A percentile compares a stretch with the other conserved stretches of the same genome.
Conservation (phyloP, 768 basidiomycete species). For the Aureoboletus auriporus region DNA sequence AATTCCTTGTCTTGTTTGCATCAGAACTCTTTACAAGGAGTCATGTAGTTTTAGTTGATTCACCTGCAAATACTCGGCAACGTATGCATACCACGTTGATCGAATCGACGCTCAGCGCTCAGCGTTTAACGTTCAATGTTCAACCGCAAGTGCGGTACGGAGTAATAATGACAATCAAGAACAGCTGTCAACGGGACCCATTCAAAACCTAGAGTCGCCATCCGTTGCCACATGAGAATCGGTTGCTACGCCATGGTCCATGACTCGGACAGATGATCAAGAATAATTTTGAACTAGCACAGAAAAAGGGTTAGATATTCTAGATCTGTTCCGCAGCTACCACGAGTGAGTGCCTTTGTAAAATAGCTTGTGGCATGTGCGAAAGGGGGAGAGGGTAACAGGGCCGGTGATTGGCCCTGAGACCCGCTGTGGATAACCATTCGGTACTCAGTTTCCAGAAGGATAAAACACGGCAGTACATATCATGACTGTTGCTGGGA, state of each 20-base stretch:
- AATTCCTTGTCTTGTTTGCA: background rate
- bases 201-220: background rate
- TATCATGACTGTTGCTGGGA: background rate
- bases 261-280: background rate
- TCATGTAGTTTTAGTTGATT: background rate
- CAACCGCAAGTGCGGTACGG: background rate
- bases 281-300: background rate
- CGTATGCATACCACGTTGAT: too few species aligned
- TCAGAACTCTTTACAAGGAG: background rate
- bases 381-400: conserved; percentile 4
- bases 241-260: background rate
- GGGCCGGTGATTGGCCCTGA: background rate
- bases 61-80: background rate
- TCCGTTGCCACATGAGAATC: background rate
- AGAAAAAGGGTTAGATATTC: background rate
- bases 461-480: background rate
- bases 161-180: background rate
- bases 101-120: too few species aligned
- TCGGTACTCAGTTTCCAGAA: too few species aligned
- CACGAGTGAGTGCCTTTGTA: too few species aligned
- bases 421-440: background rate
- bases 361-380: background rate
- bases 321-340: background rate
- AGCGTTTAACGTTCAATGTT: too few species aligned
- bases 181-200: background rate